phyloP scores from a whole-genome alignment of 2,329 filamentous ascomycete species.

The Aschersonia sp. region DNA sequence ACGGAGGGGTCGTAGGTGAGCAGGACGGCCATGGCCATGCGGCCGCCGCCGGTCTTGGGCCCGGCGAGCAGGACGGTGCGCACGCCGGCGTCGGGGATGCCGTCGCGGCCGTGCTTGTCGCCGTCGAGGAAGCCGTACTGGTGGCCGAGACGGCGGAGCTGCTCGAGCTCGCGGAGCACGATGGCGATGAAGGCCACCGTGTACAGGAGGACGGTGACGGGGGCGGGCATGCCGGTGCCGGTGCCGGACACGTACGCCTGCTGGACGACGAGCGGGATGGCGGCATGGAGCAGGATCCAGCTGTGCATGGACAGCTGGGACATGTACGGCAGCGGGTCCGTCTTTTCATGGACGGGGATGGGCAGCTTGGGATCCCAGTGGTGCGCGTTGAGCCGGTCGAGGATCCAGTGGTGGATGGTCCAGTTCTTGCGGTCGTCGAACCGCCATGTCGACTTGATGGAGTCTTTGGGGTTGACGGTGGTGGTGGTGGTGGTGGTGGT shows the following conservation, averaged over 20 bases:
- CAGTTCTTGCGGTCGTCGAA: constrained; percentile 5
- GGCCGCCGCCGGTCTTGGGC: constrained; percentile 2
- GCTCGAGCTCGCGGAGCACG: constrained; percentile 15
- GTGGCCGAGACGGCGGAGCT: constrained; percentile 16
- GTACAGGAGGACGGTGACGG: constrained; percentile 11
- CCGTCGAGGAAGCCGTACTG: constrained; percentile 13
- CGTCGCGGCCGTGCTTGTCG: constrained; percentile 17
- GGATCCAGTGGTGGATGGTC: constrained; percentile 7
- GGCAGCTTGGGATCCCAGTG: constrained; percentile 5
- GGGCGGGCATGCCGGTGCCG: constrained; percentile 7
- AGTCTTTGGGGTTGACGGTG: constrained; percentile 8
- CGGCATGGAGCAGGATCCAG: constrained; percentile 15
- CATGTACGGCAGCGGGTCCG: constrained; percentile 16
- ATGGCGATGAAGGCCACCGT: constrained; percentile 14
- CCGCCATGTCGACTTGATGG: constrained; percentile 10
- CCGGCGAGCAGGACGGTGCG: constrained; percentile 9
- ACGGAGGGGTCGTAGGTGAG: constrained; percentile 11
- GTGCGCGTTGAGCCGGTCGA: constrained; percentile 7
- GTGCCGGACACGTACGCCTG: constrained; percentile 12
- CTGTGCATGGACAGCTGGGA: constrained; percentile 13
- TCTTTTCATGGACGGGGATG: constrained; percentile 16
- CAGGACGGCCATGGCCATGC: constrained; percentile 10
- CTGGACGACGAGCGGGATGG: constrained; percentile 1
- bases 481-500: neutral
- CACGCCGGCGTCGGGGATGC: constrained; percentile 16